Percentiles rank a stretch among this genome's conserved stretches.
phyloP scores from a whole-genome alignment of 345 rosid genomes.

The Eucalyptus decipiens region DNA sequence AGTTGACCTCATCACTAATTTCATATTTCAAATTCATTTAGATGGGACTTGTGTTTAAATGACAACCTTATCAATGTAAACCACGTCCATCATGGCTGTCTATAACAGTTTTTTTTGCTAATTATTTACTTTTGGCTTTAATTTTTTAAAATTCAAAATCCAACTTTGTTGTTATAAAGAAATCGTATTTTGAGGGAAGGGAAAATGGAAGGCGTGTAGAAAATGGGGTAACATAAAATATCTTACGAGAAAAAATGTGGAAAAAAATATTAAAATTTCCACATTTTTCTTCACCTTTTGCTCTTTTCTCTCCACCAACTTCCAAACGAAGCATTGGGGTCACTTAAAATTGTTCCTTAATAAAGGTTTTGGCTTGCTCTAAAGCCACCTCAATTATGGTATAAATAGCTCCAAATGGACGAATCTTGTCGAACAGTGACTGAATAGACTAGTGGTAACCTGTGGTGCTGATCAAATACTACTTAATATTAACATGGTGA shows the following conservation, averaged over 20 bases:
- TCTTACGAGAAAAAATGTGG: not conserved
- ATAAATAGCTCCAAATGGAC: not conserved
- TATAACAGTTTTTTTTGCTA: not conserved
- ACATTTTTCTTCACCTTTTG: not conserved
- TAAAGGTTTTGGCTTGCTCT: not conserved
- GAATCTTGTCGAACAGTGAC: not conserved
- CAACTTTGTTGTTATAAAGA: not conserved
- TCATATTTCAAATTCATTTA: not conserved
- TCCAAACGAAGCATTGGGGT: not conserved
- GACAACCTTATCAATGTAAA: not conserved
- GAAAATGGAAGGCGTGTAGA: not conserved
- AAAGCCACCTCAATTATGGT: not conserved
- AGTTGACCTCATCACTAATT: not conserved
- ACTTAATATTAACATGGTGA: not conserved
- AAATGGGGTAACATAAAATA: not conserved
- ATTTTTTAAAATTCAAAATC: not conserved
- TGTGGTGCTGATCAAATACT: not conserved
- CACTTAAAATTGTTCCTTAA: not conserved
- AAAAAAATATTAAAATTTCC: not conserved
- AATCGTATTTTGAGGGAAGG: not conserved
- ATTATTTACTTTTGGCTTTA: not conserved
- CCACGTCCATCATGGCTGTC: not conserved
- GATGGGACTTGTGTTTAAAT: not conserved
- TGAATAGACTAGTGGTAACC: not conserved
- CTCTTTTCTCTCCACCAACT: not conserved